A percentile compares a stretch with the other conserved stretches of the same genome.
These are phyloP conservation scores for Mycena albidolilacea DNA, from an alignment of 768 basidiomycete species.

Conservation along the genomic window DNA sequence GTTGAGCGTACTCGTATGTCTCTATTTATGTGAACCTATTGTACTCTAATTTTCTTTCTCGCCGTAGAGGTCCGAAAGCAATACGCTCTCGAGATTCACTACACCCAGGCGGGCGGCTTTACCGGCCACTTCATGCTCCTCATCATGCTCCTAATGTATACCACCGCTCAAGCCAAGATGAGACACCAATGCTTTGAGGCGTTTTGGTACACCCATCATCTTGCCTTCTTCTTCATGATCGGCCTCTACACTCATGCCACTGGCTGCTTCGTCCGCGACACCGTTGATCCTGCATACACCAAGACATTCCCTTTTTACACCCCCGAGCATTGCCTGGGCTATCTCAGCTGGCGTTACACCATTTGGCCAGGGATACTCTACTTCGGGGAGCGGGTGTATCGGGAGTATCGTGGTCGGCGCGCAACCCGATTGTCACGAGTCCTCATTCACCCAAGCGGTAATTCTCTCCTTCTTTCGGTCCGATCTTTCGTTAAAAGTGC, in stretches of 20 bases:
- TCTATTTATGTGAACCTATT: not conserved
- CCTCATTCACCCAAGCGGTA: conserved; percentile 90
- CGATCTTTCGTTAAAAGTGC: not conserved
- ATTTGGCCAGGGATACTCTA: conserved; percentile 95
- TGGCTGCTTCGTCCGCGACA: conserved; percentile 95
- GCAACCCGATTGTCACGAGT: conserved; percentile 88
- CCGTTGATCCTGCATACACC: conserved; percentile 76
- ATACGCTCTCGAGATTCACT: conserved; percentile 87
- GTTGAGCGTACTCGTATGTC: conserved; percentile 84
- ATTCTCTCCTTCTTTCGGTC: conserved; percentile 19
- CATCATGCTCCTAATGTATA: conserved; percentile 94
- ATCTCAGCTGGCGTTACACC: conserved; percentile 90
- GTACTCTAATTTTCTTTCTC: not conserved
- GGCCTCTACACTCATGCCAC: conserved; percentile 92
- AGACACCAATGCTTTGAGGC: conserved; percentile 93
- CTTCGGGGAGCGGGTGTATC: conserved; percentile 88
- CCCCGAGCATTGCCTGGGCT: conserved; percentile 89
- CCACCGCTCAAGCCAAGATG: conserved; percentile 91
- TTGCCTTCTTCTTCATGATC: conserved; percentile 95
- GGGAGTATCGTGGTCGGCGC: conserved; percentile 85
- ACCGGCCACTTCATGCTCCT: conserved; percentile 96
- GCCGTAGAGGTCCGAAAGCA: conserved; percentile 82
- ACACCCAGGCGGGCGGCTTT: conserved; percentile 89
- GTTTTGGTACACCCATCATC: conserved; percentile 98
- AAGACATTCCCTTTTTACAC: conserved; percentile 88